Conservation (phyloP, 129 eudicot genomes). For the Smallanthus sonchifolius region DNA sequence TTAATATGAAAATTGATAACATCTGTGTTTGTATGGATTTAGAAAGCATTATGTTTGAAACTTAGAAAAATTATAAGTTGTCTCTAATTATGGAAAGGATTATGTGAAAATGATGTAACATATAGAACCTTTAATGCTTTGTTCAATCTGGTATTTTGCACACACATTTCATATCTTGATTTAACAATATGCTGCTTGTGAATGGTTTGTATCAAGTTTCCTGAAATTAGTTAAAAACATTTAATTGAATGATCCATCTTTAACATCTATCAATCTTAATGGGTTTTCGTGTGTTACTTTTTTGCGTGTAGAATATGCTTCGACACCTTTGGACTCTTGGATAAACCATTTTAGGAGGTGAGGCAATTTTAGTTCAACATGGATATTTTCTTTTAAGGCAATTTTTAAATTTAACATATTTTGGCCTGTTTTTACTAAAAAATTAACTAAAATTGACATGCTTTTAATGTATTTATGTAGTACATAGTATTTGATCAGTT, state of each 20-base stretch:
- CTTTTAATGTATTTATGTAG: too few species aligned
- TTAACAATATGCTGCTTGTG: not conserved
- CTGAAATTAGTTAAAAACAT: not conserved
- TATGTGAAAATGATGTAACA: slow-evolving; percentile 19
- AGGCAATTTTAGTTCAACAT: too few species aligned
- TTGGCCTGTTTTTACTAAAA: too few species aligned
- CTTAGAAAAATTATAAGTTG: not conserved
- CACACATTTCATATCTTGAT: not conserved
- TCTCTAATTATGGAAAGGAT: slow-evolving; percentile 4
- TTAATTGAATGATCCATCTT: not conserved
- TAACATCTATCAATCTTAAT: not conserved
- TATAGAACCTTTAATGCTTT: slow-evolving; percentile 10
- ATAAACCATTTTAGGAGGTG: too few species aligned
- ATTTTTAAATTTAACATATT: too few species aligned
- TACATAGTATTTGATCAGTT: too few species aligned
- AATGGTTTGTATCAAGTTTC: not conserved
- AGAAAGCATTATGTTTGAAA: not conserved
- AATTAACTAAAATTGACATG: too few species aligned
- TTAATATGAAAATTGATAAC: not conserved
- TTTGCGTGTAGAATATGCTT: too few species aligned
- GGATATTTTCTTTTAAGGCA: too few species aligned
- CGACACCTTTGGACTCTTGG: too few species aligned
- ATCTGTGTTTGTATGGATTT: not conserved
- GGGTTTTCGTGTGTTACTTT: not conserved
- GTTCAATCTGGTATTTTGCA: not conserved